Evolutionary conservation across 2,329 filamentous ascomycete species (phyloP), one percentile per base, ranked within the genome.

Genomic region (Pezicula neosporulosa): DNA sequence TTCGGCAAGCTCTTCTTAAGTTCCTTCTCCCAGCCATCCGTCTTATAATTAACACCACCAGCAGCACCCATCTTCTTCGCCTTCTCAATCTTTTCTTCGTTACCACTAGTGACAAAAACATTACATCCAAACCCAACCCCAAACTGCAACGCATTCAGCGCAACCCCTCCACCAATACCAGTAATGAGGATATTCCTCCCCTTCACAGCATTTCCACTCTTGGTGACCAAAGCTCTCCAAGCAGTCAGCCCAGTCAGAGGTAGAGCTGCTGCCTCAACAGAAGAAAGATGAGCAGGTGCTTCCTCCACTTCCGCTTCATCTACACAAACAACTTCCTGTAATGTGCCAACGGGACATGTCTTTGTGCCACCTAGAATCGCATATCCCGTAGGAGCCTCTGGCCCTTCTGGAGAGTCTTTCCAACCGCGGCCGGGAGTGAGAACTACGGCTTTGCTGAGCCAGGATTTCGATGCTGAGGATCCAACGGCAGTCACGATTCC

Each of bases 161-260:
- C 93, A 1, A 97, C 93, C 41, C 93, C 93, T 35, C 93, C 93
- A 0, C 93, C 93, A 68, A 97, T 95, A 0, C 93, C 93, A 4
- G 93, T 97, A 39, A 97, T 72, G 30, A 97, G 74, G 4, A 97
- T 77, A 64, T 95, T 96, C 55, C 81, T 73, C 2, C 89, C 89
- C 1, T 72, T 69, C 51, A 74, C 72, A 6, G 80, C 80, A 58
- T 85, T 83, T 5, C 78, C 81, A 45, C 80, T 84, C 76, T 97
- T 97, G 6, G 81, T 87, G 47, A 94, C 81, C 41, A 95, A 73
- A 0, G 92, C 93, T 42, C 94, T 77, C 90, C 90, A 97, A 6
- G 81, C 93, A 1, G 93, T 97, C 54, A 97, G 66, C 0, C 92
- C 93, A 0, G 90, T 90, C 33, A 97, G 73, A 3, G 93, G 91